Base-by-base conservation (phyloP, 129 eudicot genomes). In the Lactuca saligna region DNA sequence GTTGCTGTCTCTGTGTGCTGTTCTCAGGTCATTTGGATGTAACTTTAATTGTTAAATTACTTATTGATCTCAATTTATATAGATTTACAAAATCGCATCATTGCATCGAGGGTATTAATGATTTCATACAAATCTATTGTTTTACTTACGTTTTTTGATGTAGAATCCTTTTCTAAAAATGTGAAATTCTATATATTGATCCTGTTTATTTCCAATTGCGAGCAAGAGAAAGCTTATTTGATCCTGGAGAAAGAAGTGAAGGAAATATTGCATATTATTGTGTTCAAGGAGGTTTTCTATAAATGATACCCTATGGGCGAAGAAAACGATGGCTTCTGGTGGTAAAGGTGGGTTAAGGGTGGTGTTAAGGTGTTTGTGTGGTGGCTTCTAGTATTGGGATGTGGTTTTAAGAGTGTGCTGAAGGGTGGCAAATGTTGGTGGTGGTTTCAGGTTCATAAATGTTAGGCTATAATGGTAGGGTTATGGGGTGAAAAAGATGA, bases 221-320 rank as follows among this genome's bases (percentile, higher is more conserved):
- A 10, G 14, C 32, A 25, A 17, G 49, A 54, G 32, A 80, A 83
- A 80, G 63, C 75, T 75, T 94, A 84, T 68, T 17, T 84, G 73
- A 94, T 94, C 62, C n/a, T 90, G 80, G 86, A 84, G 85, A 90
- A 86, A 70, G 97, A 90, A 31, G 35, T 86, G 74, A 80, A 94
- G 74, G 97, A 90, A 84, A 86, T 90, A 94, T 82, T 90, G 42
- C 94, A 94, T 49, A 66, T 90, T 75, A 73, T 90, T 70, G 86
- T 90, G 42, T 90, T 77, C 69, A 82, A 82, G 63, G 83, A 86
- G 75, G 86, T 90, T 90, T 66, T 86, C 85, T 37, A 94, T 90
- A 25, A 84, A 70, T 34, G 94, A 90, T 67, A 82, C 91, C n/a
- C 78, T 68, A 94, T 90, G 66, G 86, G 97, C 82, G 29, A 25